Evolutionary conservation across 192 early-diverging fungal species (phyloP).

Genomic region (Linnemannia hyalina): DNA sequence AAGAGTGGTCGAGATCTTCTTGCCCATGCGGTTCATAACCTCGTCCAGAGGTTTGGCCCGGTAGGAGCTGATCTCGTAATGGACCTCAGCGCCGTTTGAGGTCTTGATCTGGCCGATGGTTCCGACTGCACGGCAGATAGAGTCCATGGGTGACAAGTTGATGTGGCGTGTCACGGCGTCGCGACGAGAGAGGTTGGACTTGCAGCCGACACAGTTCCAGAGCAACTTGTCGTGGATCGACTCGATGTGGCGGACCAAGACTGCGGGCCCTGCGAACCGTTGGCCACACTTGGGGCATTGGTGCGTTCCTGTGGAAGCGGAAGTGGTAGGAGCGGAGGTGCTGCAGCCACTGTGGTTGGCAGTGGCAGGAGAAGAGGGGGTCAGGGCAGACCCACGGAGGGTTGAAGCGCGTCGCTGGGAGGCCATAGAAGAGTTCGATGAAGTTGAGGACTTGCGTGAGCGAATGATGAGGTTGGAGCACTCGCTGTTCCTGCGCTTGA

Average conservation of each 20-base stretch:
- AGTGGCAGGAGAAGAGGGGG: background rate
- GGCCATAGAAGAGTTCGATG: constrained; percentile 33
- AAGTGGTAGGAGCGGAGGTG: background rate
- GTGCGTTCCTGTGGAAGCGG: constrained; percentile 25
- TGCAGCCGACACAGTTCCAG: constrained; percentile 56
- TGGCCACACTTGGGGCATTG: constrained; percentile 45
- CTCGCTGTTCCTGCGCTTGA: constrained; percentile 14
- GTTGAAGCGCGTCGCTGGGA: constrained; percentile 22
- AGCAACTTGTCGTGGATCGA: constrained; percentile 55
- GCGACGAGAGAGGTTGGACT: constrained; percentile 48
- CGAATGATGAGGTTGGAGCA: constrained; percentile 26
- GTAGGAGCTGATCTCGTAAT: constrained; percentile 38
- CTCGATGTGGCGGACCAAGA: constrained; percentile 47
- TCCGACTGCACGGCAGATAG: constrained; percentile 43
- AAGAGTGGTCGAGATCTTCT: constrained; percentile 42
- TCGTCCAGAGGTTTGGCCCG: constrained; percentile 54
- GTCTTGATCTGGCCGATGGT: constrained; percentile 56
- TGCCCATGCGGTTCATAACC: constrained; percentile 56
- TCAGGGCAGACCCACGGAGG: constrained; percentile 16
- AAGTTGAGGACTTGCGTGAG: constrained; percentile 48
- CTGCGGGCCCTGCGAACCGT: constrained; percentile 47
- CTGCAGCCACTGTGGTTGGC: background rate
- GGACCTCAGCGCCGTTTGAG: constrained; percentile 42
- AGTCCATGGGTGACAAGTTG: constrained; percentile 53
- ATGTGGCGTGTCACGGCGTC: constrained; percentile 53